Conservation (phyloP, 2,329 filamentous ascomycete genomes). For the Drechslera avenae region DNA sequence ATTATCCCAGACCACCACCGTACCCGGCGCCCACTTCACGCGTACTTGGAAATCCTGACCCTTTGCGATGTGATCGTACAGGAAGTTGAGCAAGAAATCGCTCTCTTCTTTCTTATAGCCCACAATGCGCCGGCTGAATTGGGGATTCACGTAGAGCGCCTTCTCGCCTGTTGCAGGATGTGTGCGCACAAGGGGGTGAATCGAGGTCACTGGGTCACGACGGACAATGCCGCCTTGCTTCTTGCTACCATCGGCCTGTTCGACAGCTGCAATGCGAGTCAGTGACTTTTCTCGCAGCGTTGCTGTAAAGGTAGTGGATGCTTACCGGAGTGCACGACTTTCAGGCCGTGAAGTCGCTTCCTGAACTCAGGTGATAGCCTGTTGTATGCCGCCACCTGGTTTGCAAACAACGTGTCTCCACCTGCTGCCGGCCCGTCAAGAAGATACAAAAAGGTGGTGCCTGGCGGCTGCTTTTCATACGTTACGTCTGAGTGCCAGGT, state of each 20-base stretch:
- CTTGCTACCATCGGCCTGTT: conserved; percentile 76
- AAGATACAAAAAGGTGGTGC: conserved; percentile 86
- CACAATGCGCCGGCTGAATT: conserved; percentile 82
- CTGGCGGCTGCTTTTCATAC: conserved; percentile 86
- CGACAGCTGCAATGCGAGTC: conserved; percentile 51
- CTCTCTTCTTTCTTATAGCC: conserved; percentile 88
- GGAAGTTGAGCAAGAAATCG: conserved; percentile 75
- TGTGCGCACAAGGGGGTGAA: conserved; percentile 79
- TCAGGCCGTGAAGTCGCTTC: conserved; percentile 78
- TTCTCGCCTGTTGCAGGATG: conserved; percentile 84
- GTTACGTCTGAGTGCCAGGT: conserved; percentile 91
- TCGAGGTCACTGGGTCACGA: conserved; percentile 73
- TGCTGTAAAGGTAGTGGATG: background rate
- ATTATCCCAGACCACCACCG: conserved; percentile 88
- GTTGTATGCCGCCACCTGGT: conserved; percentile 80
- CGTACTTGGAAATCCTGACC: conserved; percentile 75
- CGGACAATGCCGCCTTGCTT: conserved; percentile 71
- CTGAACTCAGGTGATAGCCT: conserved; percentile 79
- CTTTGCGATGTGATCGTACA: conserved; percentile 75
- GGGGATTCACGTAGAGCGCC: conserved; percentile 79
- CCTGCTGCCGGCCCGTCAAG: conserved; percentile 81
- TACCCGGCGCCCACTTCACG: conserved; percentile 78
- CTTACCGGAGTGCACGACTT: conserved; percentile 77
- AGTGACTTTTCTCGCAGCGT: background rate
- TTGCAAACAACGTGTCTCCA: conserved; percentile 83